A percentile compares a stretch with the other conserved stretches of the same genome.
These are phyloP conservation scores for Triangularia verruculosa DNA, from an alignment of 2,329 filamentous ascomycete genomes.

Conservation along the genomic window DNA sequence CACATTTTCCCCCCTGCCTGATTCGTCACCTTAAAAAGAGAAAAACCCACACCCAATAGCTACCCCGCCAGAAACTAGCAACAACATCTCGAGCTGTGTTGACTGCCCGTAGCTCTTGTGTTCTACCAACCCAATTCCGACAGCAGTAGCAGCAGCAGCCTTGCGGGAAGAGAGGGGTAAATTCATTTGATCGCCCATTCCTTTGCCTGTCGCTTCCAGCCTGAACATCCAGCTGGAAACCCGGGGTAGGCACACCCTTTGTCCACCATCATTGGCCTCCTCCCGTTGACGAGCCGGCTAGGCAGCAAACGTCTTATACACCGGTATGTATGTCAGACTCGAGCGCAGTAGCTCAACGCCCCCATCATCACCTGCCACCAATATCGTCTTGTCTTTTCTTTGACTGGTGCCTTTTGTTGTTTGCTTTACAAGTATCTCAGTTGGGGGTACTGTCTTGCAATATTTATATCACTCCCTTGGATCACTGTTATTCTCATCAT, in stretches of 20 bases:
- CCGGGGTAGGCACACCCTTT: background rate
- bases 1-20: background rate
- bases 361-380: background rate
- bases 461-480: background rate
- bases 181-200: background rate
- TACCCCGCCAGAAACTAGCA: background rate
- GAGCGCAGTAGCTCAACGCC: background rate
- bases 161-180: background rate
- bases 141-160: background rate
- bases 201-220: background rate
- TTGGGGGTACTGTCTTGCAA: background rate
- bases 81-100: background rate
- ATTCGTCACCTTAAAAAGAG: background rate
- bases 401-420: background rate
- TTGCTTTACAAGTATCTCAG: background rate
- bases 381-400: background rate
- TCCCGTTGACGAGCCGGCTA: background rate
- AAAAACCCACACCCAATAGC: background rate
- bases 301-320: background rate
- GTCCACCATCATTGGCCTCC: background rate
- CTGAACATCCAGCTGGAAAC: background rate
- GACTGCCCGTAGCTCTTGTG: background rate
- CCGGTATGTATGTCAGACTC: slow-evolving; percentile 24
- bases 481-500: background rate
- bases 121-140: background rate